These are phyloP conservation scores for Leptographium procerum DNA, from an alignment of 2,329 filamentous ascomycete genomes.

Conservation along the genomic window DNA sequence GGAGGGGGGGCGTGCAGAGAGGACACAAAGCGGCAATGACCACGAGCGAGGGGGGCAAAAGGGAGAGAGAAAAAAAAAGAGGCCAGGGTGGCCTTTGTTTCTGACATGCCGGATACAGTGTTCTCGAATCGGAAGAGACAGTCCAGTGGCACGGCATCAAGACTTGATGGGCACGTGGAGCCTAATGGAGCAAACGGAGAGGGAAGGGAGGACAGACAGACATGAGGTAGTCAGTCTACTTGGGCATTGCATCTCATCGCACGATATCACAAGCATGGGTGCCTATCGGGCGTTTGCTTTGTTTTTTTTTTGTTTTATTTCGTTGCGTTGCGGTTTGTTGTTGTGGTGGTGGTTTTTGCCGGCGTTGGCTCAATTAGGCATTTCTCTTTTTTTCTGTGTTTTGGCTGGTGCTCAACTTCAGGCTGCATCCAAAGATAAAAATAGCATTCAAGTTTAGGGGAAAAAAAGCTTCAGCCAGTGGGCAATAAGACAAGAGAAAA, in stretches of 20 bases:
- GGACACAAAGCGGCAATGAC: too few relatives aligned
- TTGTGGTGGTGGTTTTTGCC: too few relatives aligned
- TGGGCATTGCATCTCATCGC: neutral
- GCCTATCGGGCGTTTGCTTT: neutral
- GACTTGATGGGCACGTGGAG: neutral
- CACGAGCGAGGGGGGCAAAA: too few relatives aligned
- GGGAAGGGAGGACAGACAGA: neutral
- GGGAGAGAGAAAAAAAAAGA: too few relatives aligned
- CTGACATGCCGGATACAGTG: neutral
- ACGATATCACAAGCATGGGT: neutral
- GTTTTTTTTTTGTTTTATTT: neutral
- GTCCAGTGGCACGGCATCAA: slow-evolving; percentile 2
- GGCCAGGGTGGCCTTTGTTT: neutral
- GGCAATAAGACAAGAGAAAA: neutral
- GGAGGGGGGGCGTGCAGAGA: too few relatives aligned
- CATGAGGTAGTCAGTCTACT: too few relatives aligned
- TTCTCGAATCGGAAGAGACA: too few relatives aligned
- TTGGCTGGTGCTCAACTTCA: neutral
- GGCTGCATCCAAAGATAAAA: neutral
- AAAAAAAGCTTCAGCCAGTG: too few relatives aligned
- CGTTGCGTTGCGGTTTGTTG: too few relatives aligned
- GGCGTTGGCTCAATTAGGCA: neutral
- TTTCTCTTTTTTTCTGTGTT: neutral
- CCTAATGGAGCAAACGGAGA: too few relatives aligned
- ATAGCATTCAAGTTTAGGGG: neutral